Evolutionary conservation across 1,284 basidiomycete genomes (phyloP), one percentile per base, ranked within the genome.

Genomic region (Dichomitus squalens): DNA sequence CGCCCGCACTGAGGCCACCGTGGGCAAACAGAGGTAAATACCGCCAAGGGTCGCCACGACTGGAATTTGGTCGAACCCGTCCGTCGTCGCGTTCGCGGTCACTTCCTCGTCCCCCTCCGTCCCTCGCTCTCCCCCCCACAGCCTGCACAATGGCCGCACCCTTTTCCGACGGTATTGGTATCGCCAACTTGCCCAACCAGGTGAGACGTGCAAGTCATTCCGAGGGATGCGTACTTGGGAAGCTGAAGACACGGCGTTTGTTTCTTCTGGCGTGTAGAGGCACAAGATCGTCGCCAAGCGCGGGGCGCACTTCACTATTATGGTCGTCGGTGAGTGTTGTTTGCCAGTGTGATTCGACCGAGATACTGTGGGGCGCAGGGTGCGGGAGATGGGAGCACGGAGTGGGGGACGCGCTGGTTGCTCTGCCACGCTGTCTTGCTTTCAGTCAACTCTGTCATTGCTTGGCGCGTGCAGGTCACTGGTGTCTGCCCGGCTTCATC

Each of bases 291-390:
- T 98, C 66, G 95, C 95, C 66, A 96, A 98, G 81, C 88, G 84
- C 68, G 96, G 97, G 60, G 93, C 93, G 23, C 96, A 98, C 81
- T 98, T 99, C 77, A 99, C 97, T 55, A 86, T 99, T 70, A 99
- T 99, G 96, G 97, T 98, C 34, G 96, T 98, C 59, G 96, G 95
- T 92, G 72, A 75, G 92, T 83, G 2, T 20, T 35, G 39, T n/a
- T 38, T 11, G 3, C 7, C 9, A 9, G 31, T 33, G 7, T n/a
- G 27, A 9, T 20, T 46, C 23, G 31, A 6, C 31, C 16, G 23
- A n/a, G n/a, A 5, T 6, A 23, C 11, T n/a, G 40, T 44, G n/a
- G 41, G 25, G 7, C 11, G 40, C 5, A 41, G 40, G 20, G 6
- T n/a, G 14, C 7, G 16, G 41, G 41, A 8, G 25, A 7, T 14